Conservation (phyloP, 495 filamentous ascomycete species). For the Gamarada debralockiae region DNA sequence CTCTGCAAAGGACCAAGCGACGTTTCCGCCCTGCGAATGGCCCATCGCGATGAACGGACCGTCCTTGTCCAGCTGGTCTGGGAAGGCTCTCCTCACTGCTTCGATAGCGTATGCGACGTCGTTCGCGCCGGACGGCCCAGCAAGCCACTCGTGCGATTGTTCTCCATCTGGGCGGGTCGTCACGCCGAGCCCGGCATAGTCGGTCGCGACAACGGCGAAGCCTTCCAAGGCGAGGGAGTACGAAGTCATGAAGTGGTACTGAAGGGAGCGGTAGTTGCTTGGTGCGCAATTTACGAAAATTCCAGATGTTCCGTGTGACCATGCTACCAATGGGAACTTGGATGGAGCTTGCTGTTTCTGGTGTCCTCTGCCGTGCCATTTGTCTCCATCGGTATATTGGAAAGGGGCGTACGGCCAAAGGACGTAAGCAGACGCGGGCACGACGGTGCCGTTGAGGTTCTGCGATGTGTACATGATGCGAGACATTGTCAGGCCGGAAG, state of each 20-base stretch:
- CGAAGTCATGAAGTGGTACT: slow-evolving; percentile 38
- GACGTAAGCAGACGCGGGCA: slow-evolving; percentile 48
- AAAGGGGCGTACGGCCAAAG: slow-evolving; percentile 45
- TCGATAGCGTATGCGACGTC: slow-evolving; percentile 41
- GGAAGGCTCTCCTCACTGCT: slow-evolving; percentile 41
- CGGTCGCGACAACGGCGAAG: slow-evolving; percentile 51
- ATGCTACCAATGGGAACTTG: slow-evolving; percentile 40
- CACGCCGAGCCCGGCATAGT: slow-evolving; percentile 53
- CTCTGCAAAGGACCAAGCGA: slow-evolving; percentile 42
- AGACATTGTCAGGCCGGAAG: slow-evolving; percentile 37
- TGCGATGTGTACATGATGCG: slow-evolving; percentile 46
- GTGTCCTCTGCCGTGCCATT: too few relatives aligned
- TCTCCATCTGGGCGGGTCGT: slow-evolving; percentile 30
- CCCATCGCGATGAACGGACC: slow-evolving; percentile 46
- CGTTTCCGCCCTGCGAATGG: slow-evolving; percentile 46
- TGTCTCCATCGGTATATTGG: slow-evolving; percentile 11
- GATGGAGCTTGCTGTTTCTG: too few relatives aligned
- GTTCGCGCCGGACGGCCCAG: slow-evolving; percentile 34
- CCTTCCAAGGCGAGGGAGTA: slow-evolving; percentile 44
- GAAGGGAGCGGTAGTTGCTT: slow-evolving; percentile 40
- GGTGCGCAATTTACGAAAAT: slow-evolving; percentile 39
- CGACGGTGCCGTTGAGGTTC: slow-evolving; percentile 38
- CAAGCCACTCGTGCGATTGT: slow-evolving; percentile 37
- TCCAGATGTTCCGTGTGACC: slow-evolving; percentile 52
- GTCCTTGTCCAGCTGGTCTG: slow-evolving; percentile 24